Evolutionary conservation across 2,329 filamentous ascomycete species (phyloP).

Genomic region (Pestalotiopsis sp.): DNA sequence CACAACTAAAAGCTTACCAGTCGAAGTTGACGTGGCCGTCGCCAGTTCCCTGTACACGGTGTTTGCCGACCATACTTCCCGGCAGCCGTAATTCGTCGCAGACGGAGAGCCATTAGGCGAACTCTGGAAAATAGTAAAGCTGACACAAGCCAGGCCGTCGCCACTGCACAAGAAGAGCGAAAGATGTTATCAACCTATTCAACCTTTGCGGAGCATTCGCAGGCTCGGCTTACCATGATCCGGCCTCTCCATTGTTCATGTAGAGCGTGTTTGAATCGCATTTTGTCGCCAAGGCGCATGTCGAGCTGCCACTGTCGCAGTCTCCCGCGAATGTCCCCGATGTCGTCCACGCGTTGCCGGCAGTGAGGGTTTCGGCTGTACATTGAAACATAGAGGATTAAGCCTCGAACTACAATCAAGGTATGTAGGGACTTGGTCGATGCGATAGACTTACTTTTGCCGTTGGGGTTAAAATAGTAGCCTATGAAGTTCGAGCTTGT

Average conservation of each 20-base stretch:
- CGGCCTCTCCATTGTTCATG: background rate
- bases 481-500: background rate
- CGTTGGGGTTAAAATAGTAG: background rate
- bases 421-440: background rate
- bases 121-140: background rate
- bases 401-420: too few relatives aligned
- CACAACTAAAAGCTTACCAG: background rate
- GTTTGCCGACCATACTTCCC: background rate
- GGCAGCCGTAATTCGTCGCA: background rate
- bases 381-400: too few relatives aligned
- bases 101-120: background rate
- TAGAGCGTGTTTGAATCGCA: background rate
- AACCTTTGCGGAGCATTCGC: background rate
- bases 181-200: background rate
- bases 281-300: background rate
- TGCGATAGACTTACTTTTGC: background rate
- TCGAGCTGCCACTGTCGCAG: background rate
- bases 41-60: background rate
- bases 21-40: background rate
- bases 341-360: background rate
- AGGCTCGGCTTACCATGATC: background rate
- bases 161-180: background rate
- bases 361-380: background rate
- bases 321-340: background rate
- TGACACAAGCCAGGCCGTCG: background rate